phyloP scores from a whole-genome alignment of 768 basidiomycete species.

The Xerocomus brunneocitrinus region DNA sequence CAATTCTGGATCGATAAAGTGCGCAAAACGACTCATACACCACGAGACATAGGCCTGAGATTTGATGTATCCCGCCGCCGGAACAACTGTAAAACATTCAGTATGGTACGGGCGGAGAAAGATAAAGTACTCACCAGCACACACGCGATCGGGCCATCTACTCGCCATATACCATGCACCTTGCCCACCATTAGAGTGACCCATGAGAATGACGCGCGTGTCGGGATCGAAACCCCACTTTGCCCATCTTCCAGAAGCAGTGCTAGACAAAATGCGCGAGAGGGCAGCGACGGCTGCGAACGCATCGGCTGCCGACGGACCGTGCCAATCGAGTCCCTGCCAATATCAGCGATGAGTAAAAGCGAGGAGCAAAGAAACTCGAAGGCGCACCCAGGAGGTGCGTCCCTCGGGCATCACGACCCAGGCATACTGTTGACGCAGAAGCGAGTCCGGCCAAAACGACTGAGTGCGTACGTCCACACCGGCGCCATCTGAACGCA shows the following conservation, averaged over 20 bases:
- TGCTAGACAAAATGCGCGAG: constrained; percentile 37
- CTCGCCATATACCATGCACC: constrained; percentile 79
- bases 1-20: constrained; percentile 73
- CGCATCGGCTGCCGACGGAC: constrained; percentile 68
- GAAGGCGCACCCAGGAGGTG: constrained; percentile 66
- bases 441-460: constrained; percentile 64
- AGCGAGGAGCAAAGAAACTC: background rate
- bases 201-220: constrained; percentile 61
- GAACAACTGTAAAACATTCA: constrained; percentile 46
- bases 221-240: constrained; percentile 36
- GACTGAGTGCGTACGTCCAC: constrained; percentile 55
- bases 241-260: constrained; percentile 33
- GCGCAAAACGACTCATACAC: constrained; percentile 64
- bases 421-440: constrained; percentile 62
- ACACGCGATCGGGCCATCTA: constrained; percentile 70
- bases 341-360: background rate
- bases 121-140: constrained; percentile 47
- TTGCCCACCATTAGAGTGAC: constrained; percentile 93
- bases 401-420: constrained; percentile 76
- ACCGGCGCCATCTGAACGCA: constrained; percentile 70
- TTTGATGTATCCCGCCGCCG: constrained; percentile 81
- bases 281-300: constrained; percentile 62
- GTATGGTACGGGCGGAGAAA: background rate
- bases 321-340: constrained; percentile 92
- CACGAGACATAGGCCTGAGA: constrained; percentile 83